phyloP scores from a whole-genome alignment of 306 rosid species.

The Cucumis hystrix region DNA sequence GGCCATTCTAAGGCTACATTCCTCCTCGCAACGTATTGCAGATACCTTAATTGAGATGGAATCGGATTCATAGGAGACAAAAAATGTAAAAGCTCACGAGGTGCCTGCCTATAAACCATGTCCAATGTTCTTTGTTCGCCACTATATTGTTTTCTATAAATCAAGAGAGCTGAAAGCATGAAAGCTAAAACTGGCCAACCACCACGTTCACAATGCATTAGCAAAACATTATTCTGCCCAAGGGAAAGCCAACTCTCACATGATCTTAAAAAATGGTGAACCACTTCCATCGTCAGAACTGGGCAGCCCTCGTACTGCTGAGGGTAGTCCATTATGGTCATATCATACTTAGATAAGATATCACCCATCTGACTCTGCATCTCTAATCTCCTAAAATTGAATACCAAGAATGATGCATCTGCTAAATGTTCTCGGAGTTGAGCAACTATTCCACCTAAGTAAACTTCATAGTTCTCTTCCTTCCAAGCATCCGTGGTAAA shows the following conservation, averaged over 20 bases:
- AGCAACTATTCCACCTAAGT: slow-evolving; percentile 43
- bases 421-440: slow-evolving; percentile 49
- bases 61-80: slow-evolving; percentile 60
- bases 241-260: slow-evolving; percentile 89
- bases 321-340: slow-evolving; percentile 93
- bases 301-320: slow-evolving; percentile 78
- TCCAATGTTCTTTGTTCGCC: slow-evolving; percentile 90
- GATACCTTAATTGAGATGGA: slow-evolving; percentile 84
- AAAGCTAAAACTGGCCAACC: slow-evolving; percentile 93
- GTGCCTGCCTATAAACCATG: slow-evolving; percentile 85
- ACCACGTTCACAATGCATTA: slow-evolving; percentile 91
- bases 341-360: slow-evolving; percentile 54
- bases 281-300: slow-evolving; percentile 62
- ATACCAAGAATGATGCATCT: slow-evolving; percentile 63
- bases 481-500: slow-evolving; percentile 73
- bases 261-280: slow-evolving; percentile 82
- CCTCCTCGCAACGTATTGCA: slow-evolving; percentile 81
- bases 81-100: slow-evolving; percentile 63
- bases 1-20: slow-evolving; percentile 89
- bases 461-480: slow-evolving; percentile 50
- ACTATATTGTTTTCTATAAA: slow-evolving; percentile 46
- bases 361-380: slow-evolving; percentile 38
- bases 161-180: slow-evolving; percentile 79
- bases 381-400: slow-evolving; percentile 64
- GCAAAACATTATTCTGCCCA: slow-evolving; percentile 60